Evolutionary conservation across 495 filamentous ascomycete genomes (phyloP).

Genomic region (Penicillium desertorum): DNA sequence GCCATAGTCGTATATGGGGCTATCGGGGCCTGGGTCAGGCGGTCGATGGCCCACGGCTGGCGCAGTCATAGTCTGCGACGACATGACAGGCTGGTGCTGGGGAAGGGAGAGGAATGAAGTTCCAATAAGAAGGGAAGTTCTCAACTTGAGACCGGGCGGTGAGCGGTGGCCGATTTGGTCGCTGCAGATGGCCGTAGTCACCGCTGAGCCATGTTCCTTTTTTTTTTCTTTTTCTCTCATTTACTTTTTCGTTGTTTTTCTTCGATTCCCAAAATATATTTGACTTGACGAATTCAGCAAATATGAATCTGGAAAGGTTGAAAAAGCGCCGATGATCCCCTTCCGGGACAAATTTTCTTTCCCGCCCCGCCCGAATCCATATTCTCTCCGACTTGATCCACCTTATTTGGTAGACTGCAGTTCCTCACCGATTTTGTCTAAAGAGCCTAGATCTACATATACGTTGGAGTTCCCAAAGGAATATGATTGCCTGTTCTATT

Average conservation of each 20-base stretch:
- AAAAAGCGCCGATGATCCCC: constrained; percentile 19
- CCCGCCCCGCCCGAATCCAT: constrained; percentile 29
- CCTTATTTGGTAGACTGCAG: constrained; percentile 17
- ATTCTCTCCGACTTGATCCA: constrained; percentile 27
- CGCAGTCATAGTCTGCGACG: constrained; percentile 59
- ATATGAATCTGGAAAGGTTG: not conserved
- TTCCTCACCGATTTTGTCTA: constrained; percentile 24
- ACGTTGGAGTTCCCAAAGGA: not conserved
- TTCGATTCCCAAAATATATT: not conserved
- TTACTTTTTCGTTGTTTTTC: constrained; percentile 4
- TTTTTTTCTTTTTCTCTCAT: constrained; percentile 22
- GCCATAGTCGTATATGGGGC: constrained; percentile 45
- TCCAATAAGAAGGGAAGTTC: constrained; percentile 33
- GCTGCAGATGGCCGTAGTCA: constrained; percentile 28
- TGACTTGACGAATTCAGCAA: not conserved
- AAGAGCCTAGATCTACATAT: constrained; percentile 11
- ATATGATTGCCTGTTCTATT: not conserved
- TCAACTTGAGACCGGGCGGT: constrained; percentile 35
- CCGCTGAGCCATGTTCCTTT: constrained; percentile 18
- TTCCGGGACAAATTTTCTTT: constrained; percentile 34
- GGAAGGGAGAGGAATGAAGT: constrained; percentile 29
- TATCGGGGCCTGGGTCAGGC: constrained; percentile 46
- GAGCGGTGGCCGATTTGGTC: constrained; percentile 31
- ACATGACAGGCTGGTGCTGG: constrained; percentile 46
- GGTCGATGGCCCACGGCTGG: constrained; percentile 54